phyloP scores from a whole-genome alignment of 495 filamentous ascomycete genomes.

The Penicillium bovifimosum region DNA sequence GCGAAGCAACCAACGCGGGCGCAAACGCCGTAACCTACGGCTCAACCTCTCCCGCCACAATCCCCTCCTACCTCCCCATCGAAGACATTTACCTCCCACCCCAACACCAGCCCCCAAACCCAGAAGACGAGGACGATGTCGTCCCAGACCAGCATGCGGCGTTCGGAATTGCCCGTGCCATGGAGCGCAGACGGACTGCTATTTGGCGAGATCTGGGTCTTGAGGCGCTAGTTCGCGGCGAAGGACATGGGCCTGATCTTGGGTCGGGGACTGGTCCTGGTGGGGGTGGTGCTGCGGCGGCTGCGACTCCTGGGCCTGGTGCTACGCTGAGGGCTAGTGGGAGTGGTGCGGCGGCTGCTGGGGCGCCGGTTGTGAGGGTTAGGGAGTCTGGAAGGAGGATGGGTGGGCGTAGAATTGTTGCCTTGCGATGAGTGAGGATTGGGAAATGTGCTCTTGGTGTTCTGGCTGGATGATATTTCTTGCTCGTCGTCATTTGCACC shows the following conservation, averaged over 20 bases:
- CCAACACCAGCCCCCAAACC: slow-evolving; percentile 87
- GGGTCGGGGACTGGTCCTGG: slow-evolving; percentile 40
- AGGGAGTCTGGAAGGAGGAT: slow-evolving; percentile 30
- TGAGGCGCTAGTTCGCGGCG: slow-evolving; percentile 55
- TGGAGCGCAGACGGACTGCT: slow-evolving; percentile 53
- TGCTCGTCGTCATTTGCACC: no score
- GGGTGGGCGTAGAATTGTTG: slow-evolving; percentile 34
- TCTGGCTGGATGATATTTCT: neutral
- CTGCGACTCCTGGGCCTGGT: slow-evolving; percentile 51
- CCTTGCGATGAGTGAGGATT: slow-evolving; percentile 28
- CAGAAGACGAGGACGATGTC: slow-evolving; percentile 96
- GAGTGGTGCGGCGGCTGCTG: slow-evolving; percentile 19
- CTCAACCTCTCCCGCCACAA: slow-evolving; percentile 29
- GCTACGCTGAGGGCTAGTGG: slow-evolving; percentile 26
- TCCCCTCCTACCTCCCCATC: slow-evolving; percentile 45
- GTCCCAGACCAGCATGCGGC: slow-evolving; percentile 97
- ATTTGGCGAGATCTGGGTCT: slow-evolving; percentile 87
- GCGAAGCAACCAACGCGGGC: slow-evolving; percentile 15
- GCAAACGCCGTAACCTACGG: slow-evolving; percentile 29
- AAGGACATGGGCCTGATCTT: slow-evolving; percentile 20
- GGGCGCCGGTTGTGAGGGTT: slow-evolving; percentile 16
- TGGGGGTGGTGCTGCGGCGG: slow-evolving; percentile 3
- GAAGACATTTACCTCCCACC: slow-evolving; percentile 83
- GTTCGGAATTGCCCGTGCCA: slow-evolving; percentile 89
- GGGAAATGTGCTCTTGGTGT: neutral